Conservation (phyloP, 345 rosid species). For the Eutrema heterophyllum region DNA sequence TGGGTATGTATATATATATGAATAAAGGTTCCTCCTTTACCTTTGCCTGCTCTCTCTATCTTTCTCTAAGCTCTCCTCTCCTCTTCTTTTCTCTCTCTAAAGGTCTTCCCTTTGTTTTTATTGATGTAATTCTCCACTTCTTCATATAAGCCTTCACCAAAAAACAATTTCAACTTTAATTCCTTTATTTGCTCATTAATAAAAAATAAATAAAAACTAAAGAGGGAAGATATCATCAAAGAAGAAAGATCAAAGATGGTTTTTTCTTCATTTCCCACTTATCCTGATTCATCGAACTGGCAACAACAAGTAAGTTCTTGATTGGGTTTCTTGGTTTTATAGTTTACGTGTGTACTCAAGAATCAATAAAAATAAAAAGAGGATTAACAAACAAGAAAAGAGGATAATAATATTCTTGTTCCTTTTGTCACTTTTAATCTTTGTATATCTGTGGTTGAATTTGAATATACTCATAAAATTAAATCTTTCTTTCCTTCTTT, state of each 20-base stretch:
- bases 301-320: slow-evolving; percentile 37
- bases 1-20: slow-evolving; percentile 26
- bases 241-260: slow-evolving; percentile 31
- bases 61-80: slow-evolving; percentile 21
- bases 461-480: slow-evolving; percentile 35
- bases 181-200: slow-evolving; percentile 18
- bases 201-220: background rate
- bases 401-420: slow-evolving; percentile 34
- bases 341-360: background rate
- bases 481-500: slow-evolving; percentile 13
- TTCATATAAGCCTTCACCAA: slow-evolving; percentile 21
- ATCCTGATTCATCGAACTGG: slow-evolving; percentile 37
- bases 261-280: slow-evolving; percentile 32
- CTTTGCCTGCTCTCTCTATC: slow-evolving; percentile 32
- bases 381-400: slow-evolving; percentile 17
- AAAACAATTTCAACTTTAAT: slow-evolving; percentile 18
- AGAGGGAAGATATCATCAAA: slow-evolving; percentile 22
- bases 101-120: slow-evolving; percentile 18
- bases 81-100: slow-evolving; percentile 30
- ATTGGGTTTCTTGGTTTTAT: background rate
- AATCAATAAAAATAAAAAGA: slow-evolving; percentile 10
- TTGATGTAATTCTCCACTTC: slow-evolving; percentile 35
- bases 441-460: slow-evolving; percentile 32
- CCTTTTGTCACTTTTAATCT: slow-evolving; percentile 32
- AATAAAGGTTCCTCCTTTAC: slow-evolving; percentile 32